Conservation (phyloP, 2,329 filamentous ascomycete genomes). For the Juglanconis sp. region DNA sequence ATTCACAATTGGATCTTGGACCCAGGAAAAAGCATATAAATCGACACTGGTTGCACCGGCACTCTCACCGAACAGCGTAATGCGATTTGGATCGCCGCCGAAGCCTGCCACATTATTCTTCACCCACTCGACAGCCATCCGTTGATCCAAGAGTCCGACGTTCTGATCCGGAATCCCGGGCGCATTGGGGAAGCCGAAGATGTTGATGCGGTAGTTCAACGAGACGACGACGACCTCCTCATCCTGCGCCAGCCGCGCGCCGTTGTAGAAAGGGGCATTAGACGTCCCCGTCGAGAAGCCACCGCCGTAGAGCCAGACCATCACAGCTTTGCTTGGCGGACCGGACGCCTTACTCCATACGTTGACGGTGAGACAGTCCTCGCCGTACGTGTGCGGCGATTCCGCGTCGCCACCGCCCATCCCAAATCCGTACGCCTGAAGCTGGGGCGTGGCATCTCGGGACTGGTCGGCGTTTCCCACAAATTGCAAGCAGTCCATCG, state of each 20-base stretch:
- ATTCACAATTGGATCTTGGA: conserved; percentile 6
- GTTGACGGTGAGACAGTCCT: conserved; percentile 12
- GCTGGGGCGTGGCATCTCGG: conserved; percentile 3
- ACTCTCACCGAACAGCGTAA: conserved; percentile 16
- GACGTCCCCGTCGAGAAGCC: conserved; percentile 1
- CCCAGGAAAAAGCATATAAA: background rate
- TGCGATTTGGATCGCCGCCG: conserved; percentile 21
- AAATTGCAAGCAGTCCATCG: background rate
- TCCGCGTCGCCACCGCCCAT: background rate
- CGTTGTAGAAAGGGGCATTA: background rate
- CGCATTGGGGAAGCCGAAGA: conserved; percentile 9
- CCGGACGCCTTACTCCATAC: background rate
- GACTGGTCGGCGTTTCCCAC: background rate
- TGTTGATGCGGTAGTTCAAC: conserved; percentile 7
- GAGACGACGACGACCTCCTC: conserved; percentile 9
- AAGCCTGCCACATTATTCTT: conserved; percentile 20
- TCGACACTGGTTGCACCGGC: conserved; percentile 6
- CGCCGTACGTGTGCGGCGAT: background rate
- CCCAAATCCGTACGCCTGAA: conserved; percentile 2
- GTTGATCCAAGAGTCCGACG: conserved; percentile 21
- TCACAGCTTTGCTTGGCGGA: background rate
- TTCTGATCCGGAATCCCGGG: conserved; percentile 14
- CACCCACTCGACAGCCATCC: conserved; percentile 22
- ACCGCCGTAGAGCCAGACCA: conserved; percentile 8
- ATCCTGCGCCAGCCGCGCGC: background rate